Base-by-base conservation (phyloP, 2,329 filamentous ascomycete genomes). In the Blastomyces parvus region DNA sequence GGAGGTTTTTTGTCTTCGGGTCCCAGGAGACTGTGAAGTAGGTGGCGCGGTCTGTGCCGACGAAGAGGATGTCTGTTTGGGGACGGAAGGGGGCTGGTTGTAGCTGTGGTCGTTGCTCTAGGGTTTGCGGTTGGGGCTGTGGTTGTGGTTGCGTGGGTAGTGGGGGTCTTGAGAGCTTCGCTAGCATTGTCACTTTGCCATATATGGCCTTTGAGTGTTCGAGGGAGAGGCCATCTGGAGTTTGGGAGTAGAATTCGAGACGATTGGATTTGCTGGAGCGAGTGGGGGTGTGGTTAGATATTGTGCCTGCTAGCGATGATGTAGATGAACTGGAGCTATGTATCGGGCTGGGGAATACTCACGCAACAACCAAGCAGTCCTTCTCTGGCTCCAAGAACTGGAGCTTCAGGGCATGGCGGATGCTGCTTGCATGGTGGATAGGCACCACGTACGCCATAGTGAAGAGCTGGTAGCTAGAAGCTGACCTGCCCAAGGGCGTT, bases 1-100 rank as follows among this genome's bases (percentile, higher is more conserved):
- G 77, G 17, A 87, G 74, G 62, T 81, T 76, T 25, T 79, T 80
- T 30, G 71, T 76, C 1, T 83, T 75, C 0, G 82, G 71, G 69
- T 97, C 86, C 92, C 94, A 99, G 19, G 83, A 86, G 25, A 96
- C 76, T 1, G 91, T 96, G 74, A 97, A 96, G 78, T 96, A 97
- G 70, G 91, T 87, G 69, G 90, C 89, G 62, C 89, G 86, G 72
- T 96, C 89, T 57, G 94, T 99, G 59, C 91, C 93, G 63, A 99
- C 84, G 73, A 99, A 96, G 65, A 99, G 84, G 66, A 97, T 85
- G 69, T 97, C 91, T 57, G 87, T 90, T 6, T 82, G 77, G 36
- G 88, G 86, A 6, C 91, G 91, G 7, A 70, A 68, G 1, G 72
- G 72, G 5, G 72, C 71, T 33, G 86, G 58, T 87, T 90, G 6